Evolutionary conservation across 805 yeast species (phyloP), one percentile per base, ranked within the genome.

Genomic region (Myxozyma melibiosi): DNA sequence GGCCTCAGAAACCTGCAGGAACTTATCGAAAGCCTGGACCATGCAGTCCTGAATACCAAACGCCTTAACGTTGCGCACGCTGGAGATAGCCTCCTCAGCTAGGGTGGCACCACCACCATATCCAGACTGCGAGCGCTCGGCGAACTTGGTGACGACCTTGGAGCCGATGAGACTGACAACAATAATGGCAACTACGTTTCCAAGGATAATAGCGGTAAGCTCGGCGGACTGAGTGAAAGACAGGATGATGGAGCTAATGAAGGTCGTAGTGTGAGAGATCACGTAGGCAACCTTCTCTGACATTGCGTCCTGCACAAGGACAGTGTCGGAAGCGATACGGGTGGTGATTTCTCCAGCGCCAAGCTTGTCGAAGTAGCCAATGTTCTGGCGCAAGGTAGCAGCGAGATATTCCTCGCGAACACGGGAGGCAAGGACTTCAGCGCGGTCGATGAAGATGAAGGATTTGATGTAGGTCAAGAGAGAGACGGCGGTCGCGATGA

Each of bases 311-410:
- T 76, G 78, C 38, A 75, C 69, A 40, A 69, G 58, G 24, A 69
- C 68, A n/a, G 77, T 74, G 47, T 74, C 78, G 22, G 72, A 71
- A 38, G 76, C 70, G 65, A 75, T 75, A 16, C 78, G 72, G 8
- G 76, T 72, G 16, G 78, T 73, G 37, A 75, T 74, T 52, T 73
- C 75, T 14, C 78, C 78, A n/a, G 76, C 67, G 14, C 78, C 78
- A 14, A 75, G 66, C 42, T 69, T 67, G 59, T 75, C 78, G 55
- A 75, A 76, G 55, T 70, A 76, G 22, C 74, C 78, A 37, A 75
- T 70, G 46, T 75, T 75, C 58, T 75, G 78, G 39, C 75, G 67
- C 44, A 75, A 64, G 8, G 73, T 65, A 0, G 77, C 72, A 51
- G 65, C 58, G 28, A 75, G 63, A 53, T 74, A 75, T 39, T 67